A percentile compares a stretch with the other conserved stretches of the same genome.
These are phyloP conservation scores for Glarea lozoyensis DNA, from an alignment of 495 filamentous ascomycete species.

Conservation along the genomic window DNA sequence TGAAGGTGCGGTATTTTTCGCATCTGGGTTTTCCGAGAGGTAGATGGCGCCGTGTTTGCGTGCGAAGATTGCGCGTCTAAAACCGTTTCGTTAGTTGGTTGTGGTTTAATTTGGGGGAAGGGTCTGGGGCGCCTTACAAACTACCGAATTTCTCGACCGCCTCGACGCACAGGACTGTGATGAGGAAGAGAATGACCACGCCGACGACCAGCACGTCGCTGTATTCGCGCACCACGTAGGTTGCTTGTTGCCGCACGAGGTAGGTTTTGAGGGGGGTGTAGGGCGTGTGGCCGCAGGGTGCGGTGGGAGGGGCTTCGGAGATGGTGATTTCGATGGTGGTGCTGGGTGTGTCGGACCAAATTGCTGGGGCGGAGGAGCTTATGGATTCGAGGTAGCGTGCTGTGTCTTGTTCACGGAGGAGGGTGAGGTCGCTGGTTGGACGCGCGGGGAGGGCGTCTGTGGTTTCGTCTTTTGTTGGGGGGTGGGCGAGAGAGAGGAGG, in stretches of 20 bases:
- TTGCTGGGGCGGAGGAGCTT: no score
- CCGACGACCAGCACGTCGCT: slow-evolving; percentile 31
- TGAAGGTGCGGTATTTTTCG: neutral
- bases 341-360: slow-evolving; percentile 4
- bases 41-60: slow-evolving; percentile 15
- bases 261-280: neutral
- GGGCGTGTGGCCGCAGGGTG: neutral
- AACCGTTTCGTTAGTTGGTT: slow-evolving; percentile 4
- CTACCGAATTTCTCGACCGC: slow-evolving; percentile 23
- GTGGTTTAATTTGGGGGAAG: neutral
- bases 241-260: neutral
- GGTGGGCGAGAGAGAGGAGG: slow-evolving; percentile 13
- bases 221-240: slow-evolving; percentile 23
- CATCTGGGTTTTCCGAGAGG: slow-evolving; percentile 10
- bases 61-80: neutral
- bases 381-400: no score
- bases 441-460: slow-evolving; percentile 7
- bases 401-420: slow-evolving; percentile 13
- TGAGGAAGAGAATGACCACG: slow-evolving; percentile 25
- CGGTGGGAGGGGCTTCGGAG: neutral
- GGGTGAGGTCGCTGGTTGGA: slow-evolving; percentile 11
- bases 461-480: neutral
- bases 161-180: slow-evolving; percentile 28
- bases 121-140: slow-evolving; percentile 21
- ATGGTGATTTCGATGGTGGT: neutral